A percentile compares a stretch with the other conserved stretches of the same genome.
These are phyloP conservation scores for Phytophthora citricola DNA, from an alignment of 352 stramenopile genomes.

Conservation along the genomic window DNA sequence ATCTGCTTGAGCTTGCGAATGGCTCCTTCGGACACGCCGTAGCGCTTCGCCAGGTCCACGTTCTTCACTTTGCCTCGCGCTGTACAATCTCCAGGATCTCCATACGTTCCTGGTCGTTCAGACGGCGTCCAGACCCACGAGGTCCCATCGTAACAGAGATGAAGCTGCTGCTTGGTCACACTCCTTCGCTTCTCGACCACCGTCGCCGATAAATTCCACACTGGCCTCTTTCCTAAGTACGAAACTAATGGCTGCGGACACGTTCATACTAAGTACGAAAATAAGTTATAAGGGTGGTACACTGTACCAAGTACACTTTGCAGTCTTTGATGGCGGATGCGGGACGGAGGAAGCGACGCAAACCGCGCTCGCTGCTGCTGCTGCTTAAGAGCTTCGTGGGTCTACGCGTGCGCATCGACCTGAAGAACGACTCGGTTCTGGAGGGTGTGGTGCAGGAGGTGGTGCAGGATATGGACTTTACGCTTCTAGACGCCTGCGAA, in stretches of 20 bases:
- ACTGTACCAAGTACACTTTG: not conserved
- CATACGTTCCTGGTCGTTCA: constrained; percentile 92
- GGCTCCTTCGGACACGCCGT: constrained; percentile 85
- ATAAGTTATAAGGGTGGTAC: no score
- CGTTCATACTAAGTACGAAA: constrained; percentile 3
- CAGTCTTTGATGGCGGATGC: constrained; percentile 13
- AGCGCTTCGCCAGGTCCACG: constrained; percentile 84
- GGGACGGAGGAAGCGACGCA: constrained; percentile 28
- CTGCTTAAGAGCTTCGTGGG: constrained; percentile 87
- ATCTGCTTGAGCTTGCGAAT: constrained; percentile 92
- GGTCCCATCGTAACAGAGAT: constrained; percentile 52
- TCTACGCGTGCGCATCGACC: constrained; percentile 79
- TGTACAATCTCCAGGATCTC: constrained; percentile 88
- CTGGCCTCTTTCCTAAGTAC: constrained; percentile 40
- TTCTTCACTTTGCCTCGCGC: constrained; percentile 86
- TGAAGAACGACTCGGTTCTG: constrained; percentile 86
- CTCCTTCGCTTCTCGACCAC: constrained; percentile 8
- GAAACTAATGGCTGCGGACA: constrained; percentile 36
- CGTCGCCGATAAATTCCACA: constrained; percentile 10
- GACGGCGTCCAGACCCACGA: constrained; percentile 74
- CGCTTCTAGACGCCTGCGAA: constrained; percentile 73
- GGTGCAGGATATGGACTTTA: constrained; percentile 89
- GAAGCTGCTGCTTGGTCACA: not conserved
- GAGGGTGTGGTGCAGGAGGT: constrained; percentile 86
- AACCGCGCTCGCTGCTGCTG: constrained; percentile 73